A percentile compares a stretch with the other conserved stretches of the same genome.
These are phyloP conservation scores for Stentor coeruleus DNA, from an alignment of 73 alveolate genomes.

Conservation along the genomic window DNA sequence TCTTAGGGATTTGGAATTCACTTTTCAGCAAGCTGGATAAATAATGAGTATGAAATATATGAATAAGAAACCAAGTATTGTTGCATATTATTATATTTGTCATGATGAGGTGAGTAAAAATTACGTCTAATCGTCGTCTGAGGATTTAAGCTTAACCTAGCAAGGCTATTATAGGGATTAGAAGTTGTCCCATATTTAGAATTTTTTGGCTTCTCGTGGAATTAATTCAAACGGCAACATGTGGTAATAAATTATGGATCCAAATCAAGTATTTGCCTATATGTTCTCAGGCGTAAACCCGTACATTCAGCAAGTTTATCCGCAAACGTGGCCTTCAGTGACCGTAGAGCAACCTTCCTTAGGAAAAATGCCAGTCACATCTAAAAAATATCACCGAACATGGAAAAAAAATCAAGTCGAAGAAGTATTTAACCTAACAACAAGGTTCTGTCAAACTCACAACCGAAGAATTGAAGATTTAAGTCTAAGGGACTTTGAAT, in stretches of 20 bases:
- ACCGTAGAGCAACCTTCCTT: neutral
- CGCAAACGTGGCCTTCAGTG: neutral
- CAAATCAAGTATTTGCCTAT: neutral
- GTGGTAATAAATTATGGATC: neutral
- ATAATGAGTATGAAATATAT: neutral
- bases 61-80: neutral
- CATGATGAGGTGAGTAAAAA: neutral
- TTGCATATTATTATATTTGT: neutral
- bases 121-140: neutral
- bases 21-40: no score
- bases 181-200: neutral
- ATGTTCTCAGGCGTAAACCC: neutral
- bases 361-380: neutral
- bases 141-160: no score
- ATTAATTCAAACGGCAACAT: neutral
- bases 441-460: neutral
- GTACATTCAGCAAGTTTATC: neutral
- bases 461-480: slow-evolving; percentile 7
- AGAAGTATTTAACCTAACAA: neutral
- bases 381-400: neutral
- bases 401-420: slow-evolving; percentile 24
- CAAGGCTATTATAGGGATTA: no score
- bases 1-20: no score
- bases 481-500: neutral
- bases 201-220: neutral